Percentiles rank a stretch among this genome's conserved stretches.
Evolutionary conservation across 352 stramenopile species (phyloP).

Genomic region (Paralagenidium karlingii): DNA sequence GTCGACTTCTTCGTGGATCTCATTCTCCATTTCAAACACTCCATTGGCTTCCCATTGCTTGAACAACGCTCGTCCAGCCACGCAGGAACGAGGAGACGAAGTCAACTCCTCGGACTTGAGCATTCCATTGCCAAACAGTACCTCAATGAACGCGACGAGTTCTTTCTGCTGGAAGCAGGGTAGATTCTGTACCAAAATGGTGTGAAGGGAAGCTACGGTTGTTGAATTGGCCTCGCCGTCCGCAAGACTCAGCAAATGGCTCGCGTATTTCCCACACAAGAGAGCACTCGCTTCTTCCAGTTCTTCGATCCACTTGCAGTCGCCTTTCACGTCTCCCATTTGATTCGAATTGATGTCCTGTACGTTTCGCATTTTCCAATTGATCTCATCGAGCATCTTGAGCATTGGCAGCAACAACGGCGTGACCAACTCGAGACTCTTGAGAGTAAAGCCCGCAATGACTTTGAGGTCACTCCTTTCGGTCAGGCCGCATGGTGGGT

Average conservation of each 20-base stretch:
- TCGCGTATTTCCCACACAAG: slow-evolving; percentile 27
- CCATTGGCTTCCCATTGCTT: slow-evolving; percentile 26
- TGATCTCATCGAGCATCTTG: slow-evolving; percentile 48
- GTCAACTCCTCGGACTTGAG: no score
- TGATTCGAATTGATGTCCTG: slow-evolving; percentile 14
- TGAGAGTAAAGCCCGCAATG: slow-evolving; percentile 4
- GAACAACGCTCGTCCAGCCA: no score
- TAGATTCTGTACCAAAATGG: no score
- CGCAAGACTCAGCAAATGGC: not conserved
- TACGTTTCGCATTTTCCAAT: slow-evolving; percentile 27
- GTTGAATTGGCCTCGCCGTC: no score
- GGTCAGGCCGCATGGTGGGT: no score
- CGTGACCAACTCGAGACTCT: slow-evolving; percentile 18
- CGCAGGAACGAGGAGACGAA: no score
- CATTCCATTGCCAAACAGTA: no score
- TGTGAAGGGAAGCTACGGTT: no score
- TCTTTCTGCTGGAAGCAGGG: no score
- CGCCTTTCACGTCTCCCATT: not conserved
- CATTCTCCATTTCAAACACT: slow-evolving; percentile 43
- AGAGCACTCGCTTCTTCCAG: slow-evolving; percentile 25
- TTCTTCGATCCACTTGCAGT: slow-evolving; percentile 28
- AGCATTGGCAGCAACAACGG: slow-evolving; percentile 27
- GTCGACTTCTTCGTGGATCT: no score
- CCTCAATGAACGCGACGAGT: no score
- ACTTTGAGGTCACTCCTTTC: not conserved